A percentile compares a stretch with the other conserved stretches of the same genome.
Conservation (phyloP, 495 filamentous ascomycete species). For the Hypoxylon trugodes region DNA sequence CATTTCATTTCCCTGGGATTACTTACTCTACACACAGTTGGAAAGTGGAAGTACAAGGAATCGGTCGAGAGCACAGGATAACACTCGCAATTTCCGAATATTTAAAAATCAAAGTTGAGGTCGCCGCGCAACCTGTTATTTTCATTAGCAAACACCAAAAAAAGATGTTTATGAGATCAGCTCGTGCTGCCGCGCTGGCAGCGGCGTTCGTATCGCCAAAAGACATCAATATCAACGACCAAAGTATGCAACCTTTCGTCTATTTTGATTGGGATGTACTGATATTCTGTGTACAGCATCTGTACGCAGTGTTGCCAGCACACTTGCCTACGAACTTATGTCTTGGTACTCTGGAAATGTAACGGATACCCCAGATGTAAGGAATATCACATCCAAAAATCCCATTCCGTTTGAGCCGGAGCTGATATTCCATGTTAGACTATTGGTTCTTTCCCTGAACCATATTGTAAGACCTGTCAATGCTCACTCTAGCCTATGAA, state of each 20-base stretch:
- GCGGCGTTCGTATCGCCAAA: conserved; percentile 48
- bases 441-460: conserved; percentile 69
- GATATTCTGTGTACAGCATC: conserved; percentile 51
- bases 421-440: conserved; percentile 42
- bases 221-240: conserved; percentile 53
- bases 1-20: conserved; percentile 5
- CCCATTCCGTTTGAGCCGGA: not conserved
- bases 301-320: conserved; percentile 56
- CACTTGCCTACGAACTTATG: conserved; percentile 62
- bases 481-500: conserved; percentile 14
- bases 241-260: conserved; percentile 49
- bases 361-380: conserved; percentile 62
- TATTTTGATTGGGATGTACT: no score
- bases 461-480: conserved; percentile 65
- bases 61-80: conserved; percentile 15
- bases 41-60: conserved; percentile 23
- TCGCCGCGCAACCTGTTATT: conserved; percentile 24
- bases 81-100: conserved; percentile 26
- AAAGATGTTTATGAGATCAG: conserved; percentile 46
- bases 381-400: conserved; percentile 21
- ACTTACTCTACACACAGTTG: conserved; percentile 10
- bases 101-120: conserved; percentile 12
- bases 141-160: not conserved
- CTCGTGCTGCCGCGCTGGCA: conserved; percentile 39
- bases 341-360: conserved; percentile 72